Percentiles rank a stretch among this genome's conserved stretches.
These are phyloP conservation scores for Ganoderma leucocontextum DNA, from an alignment of 1,284 basidiomycete genomes.

Conservation along the genomic window DNA sequence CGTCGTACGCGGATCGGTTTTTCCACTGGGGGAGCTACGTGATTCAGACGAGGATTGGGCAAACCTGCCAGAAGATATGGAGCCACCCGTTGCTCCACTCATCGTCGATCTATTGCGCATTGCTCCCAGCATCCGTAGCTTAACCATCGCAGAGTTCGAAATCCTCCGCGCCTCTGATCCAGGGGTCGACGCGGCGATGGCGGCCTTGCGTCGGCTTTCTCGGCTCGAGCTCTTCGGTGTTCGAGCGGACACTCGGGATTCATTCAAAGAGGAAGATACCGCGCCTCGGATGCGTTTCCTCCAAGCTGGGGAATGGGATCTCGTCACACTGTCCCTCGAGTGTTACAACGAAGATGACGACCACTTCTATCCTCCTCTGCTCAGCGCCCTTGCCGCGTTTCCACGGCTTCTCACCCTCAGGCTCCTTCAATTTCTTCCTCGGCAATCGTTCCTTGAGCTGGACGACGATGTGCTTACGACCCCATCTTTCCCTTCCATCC, in stretches of 20 bases:
- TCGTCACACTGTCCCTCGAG: not conserved
- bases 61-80: not conserved
- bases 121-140: not conserved
- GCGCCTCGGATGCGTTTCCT: not conserved
- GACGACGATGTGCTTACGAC: not conserved
- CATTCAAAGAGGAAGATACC: not conserved
- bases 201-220: not conserved
- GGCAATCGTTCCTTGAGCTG: not conserved
- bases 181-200: not conserved
- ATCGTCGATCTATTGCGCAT: not conserved
- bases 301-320: not conserved
- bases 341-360: not conserved
- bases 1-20: not conserved
- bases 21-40: no score
- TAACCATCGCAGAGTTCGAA: not conserved
- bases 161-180: not conserved
- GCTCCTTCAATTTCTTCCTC: not conserved
- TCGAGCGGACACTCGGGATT: not conserved
- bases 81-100: not conserved
- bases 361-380: not conserved
- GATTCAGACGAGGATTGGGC: not conserved
- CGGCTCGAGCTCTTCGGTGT: not conserved
- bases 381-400: not conserved
- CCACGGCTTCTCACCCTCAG: not conserved
- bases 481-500: conserved; percentile 6